phyloP scores from a whole-genome alignment of 1,284 basidiomycete species.

The Ustilago lituana region DNA sequence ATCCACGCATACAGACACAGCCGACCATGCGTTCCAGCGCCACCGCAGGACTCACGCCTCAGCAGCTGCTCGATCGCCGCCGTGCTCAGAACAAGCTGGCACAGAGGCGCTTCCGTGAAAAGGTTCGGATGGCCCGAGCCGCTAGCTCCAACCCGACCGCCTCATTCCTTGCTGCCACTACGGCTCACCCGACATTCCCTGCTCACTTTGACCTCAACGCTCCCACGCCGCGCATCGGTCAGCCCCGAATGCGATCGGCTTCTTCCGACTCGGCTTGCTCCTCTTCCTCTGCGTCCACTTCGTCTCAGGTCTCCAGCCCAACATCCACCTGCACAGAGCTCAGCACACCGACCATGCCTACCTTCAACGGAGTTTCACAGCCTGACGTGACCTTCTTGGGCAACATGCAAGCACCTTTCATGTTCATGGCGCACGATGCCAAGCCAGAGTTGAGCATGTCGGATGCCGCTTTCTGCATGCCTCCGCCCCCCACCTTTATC shows the following conservation, averaged over 20 bases:
- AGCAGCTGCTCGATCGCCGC: constrained; percentile 46
- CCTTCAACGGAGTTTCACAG: constrained; percentile 4
- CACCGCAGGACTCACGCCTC: constrained; percentile 39
- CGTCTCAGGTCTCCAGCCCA: constrained; percentile 28
- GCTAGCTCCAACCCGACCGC: constrained; percentile 5
- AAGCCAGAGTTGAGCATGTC: constrained; percentile 1
- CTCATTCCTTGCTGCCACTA: constrained; percentile 5
- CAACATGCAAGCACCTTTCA: not conserved
- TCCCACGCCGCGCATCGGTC: not conserved
- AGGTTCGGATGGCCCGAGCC: constrained; percentile 27
- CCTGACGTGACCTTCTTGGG: not conserved
- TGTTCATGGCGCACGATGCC: not conserved
- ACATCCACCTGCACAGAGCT: constrained; percentile 28
- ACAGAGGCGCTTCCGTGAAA: constrained; percentile 44
- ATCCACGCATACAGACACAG: too few relatives aligned
- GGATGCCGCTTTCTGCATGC: constrained; percentile 2
- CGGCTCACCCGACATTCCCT: constrained; percentile 7
- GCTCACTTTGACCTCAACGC: constrained; percentile 19
- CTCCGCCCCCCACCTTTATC: constrained; percentile 1
- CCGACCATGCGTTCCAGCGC: constrained; percentile 35
- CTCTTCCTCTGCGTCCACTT: constrained; percentile 11
- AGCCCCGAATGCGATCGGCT: constrained; percentile 11
- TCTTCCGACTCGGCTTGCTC: constrained; percentile 27
- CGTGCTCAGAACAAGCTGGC: constrained; percentile 53
- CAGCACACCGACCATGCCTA: constrained; percentile 20